Evolutionary conservation across 2,329 filamentous ascomycete genomes (phyloP), one percentile per base, ranked within the genome.

Genomic region (Sporothrix humicola): DNA sequence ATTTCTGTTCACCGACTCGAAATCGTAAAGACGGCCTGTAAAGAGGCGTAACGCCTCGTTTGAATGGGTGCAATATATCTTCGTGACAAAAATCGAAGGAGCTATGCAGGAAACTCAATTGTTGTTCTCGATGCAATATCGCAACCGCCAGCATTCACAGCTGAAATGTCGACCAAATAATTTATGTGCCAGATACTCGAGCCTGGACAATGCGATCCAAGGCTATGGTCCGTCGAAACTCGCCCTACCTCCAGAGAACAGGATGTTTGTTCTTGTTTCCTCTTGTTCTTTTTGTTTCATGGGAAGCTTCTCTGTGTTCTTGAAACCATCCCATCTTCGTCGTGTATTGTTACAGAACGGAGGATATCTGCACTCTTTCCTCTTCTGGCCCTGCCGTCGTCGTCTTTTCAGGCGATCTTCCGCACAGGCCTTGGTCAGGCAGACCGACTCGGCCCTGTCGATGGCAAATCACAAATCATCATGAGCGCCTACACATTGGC

Each of bases 281-380:
- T 15, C 2, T 20, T 56, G 17, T 66, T 20, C 42, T 20, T 15
- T 31, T 50, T 20, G 66, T 69, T 54, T 69, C 66, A 69, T 56
- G 48, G 23, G 48, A 20, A 42, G 15, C 66, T 69, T 52, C 48
- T 12, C 37, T 17, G 46, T 10, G 65, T 68, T 69, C 66, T 42
- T 69, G 66, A 69, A 42, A 54, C 66, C 48, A 42, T 69, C 46
- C 23, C 66, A 69, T 42, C 65, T 66, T 48, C 20, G 42, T 26
- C 3, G 17, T 13, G 26, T 37, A 5, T 37, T 37, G 31, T 37
- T 37, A 37, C 31, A 37, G 26, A 26, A 15, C 56, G 13, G 13
- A 37, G 26, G 26, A n/a, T 59, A 15, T 2, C 26, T 26, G 26
- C 26, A 8, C 26, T 59, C 26, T 59, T 59, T 59, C 56, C 26